These are phyloP conservation scores for Echium plantagineum DNA, from an alignment of 257 asterid species.

Conservation along the genomic window DNA sequence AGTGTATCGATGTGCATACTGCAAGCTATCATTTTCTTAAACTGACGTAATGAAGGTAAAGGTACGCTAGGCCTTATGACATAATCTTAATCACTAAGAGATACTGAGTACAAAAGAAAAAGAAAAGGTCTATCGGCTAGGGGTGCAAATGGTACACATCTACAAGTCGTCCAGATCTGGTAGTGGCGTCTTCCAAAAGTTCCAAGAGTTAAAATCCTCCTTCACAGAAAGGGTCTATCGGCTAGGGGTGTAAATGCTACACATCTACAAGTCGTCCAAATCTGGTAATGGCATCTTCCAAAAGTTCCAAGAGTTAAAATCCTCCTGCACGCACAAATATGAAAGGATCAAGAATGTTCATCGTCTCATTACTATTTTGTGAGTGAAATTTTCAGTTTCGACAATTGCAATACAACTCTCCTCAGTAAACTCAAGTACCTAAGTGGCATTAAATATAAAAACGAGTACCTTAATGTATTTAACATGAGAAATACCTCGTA, in stretches of 20 bases:
- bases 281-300: conserved; percentile 83
- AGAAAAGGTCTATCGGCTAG: background rate
- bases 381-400: too few species aligned
- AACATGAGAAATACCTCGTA: too few species aligned
- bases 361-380: too few species aligned
- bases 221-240: background rate
- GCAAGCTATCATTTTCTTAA: background rate
- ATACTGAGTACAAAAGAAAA: background rate
- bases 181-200: conserved; percentile 86
- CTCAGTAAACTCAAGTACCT: too few species aligned
- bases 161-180: conserved; percentile 49
- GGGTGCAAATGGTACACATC: background rate
- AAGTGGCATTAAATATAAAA: too few species aligned
- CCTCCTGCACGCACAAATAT: conserved; percentile 43
- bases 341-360: too few species aligned
- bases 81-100: background rate
- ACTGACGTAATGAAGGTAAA: background rate
- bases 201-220: conserved; percentile 8
- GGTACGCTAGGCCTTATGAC: background rate
- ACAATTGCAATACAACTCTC: too few species aligned
- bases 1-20: too few species aligned
- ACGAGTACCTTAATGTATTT: too few species aligned
- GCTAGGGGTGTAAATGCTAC: background rate
- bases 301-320: conserved; percentile 35
- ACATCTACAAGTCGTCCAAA: conserved; percentile 35